Base-by-base conservation (phyloP, 1,284 basidiomycete species). In the Phylloporus sp. region DNA sequence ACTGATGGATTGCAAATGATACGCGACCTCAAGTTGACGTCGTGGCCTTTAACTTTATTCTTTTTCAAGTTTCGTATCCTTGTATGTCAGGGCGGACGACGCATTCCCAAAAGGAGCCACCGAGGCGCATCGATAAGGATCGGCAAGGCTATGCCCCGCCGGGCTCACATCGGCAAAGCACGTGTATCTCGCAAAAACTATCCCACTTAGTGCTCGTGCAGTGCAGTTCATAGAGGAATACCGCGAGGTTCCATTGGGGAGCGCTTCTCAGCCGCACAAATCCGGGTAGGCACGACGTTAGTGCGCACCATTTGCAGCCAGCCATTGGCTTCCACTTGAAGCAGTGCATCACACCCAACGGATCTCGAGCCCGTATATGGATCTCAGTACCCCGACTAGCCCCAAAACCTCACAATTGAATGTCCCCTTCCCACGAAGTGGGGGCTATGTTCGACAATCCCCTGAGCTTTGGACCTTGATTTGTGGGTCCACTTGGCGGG, bases 91-190 rank as follows among this genome's bases (percentile, higher is more conserved):
- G 32, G 27, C 29, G 56, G 8, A 29, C 27, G 37, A 37, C 35
- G 29, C 20, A 1, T 55, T 69, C 60, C 68, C 62, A 39, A 70
- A 79, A 68, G 4, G 32, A 59, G 69, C 20, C 45, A 61, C 67
- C 68, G 74, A 77, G 72, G 71, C 55, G 65, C 69, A 80, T 79
- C 79, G 79, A 78, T 81, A 77, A 78, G 71, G 67, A 68, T 70
- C 61, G 47, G 61, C 68, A 65, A 57, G 57, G 57, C 39, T 62
- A 59, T 60, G 39, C 63, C 69, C 53, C 55, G 37, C 49, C 66
- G 66, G 43, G 49, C 62, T 61, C 67, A 67, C 64, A 55, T 64
- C 64, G 53, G 49, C 45, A 60, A 63, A 72, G 66, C 37, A 66
- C 15, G 49, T 35, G 60, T 68, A 60, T 74, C 71, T 68, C 63